Base-by-base conservation (phyloP, 2,329 filamentous ascomycete genomes). In the Penicillium sp. region DNA sequence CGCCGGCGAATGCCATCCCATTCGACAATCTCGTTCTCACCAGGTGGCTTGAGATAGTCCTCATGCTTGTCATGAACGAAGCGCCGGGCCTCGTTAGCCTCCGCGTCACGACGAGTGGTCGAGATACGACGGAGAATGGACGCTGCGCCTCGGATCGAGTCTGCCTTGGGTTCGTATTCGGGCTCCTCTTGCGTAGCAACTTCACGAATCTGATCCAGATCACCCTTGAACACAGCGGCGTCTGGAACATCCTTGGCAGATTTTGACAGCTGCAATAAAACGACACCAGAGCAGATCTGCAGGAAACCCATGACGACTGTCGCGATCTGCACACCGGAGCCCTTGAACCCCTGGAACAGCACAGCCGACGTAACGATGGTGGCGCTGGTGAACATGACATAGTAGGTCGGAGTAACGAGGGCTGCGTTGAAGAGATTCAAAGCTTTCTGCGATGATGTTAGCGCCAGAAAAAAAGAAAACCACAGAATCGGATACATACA, bases 211-310 rank as follows among this genome's bases (percentile, higher is more conserved):
- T 98, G 91, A 61, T 97, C 87, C 42, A 98, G 78, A 62, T 97
- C 89, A 36, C 91, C 93, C 45, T 84, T 83, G 74, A 98, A 95
- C 31, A 98, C 84, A 26, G 90, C 89, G 0, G 89, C 78, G 65
- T 97, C 93, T 6, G 93, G 93, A 0, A 98, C 91, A 62, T 98
- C 91, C 65, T 97, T 98, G 59, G 93, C 88, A 0, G 91, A 96
- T 67, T 97, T 97, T 42, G 93, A 96, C n/a, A 98, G 80, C 65
- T 98, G 93, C 8, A 98, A 74, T 6, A 98, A 72, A 0, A 97
- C 85, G 5, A 97, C 93, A 1, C 93, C 93, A 0, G 89, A 79
- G 67, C 93, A 98, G 51, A 98, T 98, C 50, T 86, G 85, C 32
- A 98, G 72, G 71, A 98, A 98, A 1, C 93, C 93, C 73, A 95